Percentiles rank a stretch among this genome's conserved stretches.
Evolutionary conservation across 108 stramenopile species (phyloP).

Genomic region (Stephanodiscus triporus): DNA sequence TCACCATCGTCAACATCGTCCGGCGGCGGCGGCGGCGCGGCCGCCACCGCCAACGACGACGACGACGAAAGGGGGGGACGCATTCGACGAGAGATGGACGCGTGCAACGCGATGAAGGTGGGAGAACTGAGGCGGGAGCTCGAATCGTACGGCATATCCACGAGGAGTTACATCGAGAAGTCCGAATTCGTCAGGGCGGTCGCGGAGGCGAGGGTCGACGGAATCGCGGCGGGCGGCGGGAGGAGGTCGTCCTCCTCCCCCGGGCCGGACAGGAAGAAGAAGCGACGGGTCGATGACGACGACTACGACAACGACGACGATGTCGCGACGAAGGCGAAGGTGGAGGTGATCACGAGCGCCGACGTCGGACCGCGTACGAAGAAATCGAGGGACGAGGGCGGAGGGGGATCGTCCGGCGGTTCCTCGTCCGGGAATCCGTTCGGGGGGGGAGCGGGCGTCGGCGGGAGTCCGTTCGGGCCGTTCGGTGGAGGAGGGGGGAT

Average conservation of each 20-base stretch:
- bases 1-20: too few species aligned
- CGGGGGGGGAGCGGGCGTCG: conserved; percentile 46
- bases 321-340: conserved; percentile 56
- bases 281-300: conserved; percentile 52
- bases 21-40: neutral
- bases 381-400: conserved; percentile 34
- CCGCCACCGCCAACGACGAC: neutral
- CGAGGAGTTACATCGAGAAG: conserved; percentile 43
- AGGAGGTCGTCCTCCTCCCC: neutral
- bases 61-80: conserved; percentile 51
- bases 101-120: conserved; percentile 48
- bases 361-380: conserved; percentile 58
- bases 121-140: conserved; percentile 40
- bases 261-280: conserved; percentile 38
- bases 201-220: conserved; percentile 54
- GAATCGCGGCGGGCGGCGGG: too few species aligned
- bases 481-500: conserved; percentile 39
- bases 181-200: conserved; percentile 47
- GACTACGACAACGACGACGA: conserved; percentile 73
- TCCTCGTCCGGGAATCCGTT: conserved; percentile 46
- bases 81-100: conserved; percentile 67
- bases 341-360: conserved; percentile 82
- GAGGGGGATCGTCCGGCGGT: neutral
- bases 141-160: conserved; percentile 26
- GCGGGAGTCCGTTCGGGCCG: conserved; percentile 43